Percentiles rank a stretch among this genome's conserved stretches.
These are phyloP conservation scores for Giardia muris DNA, from an alignment of 208 protist genomes.

Conservation along the genomic window DNA sequence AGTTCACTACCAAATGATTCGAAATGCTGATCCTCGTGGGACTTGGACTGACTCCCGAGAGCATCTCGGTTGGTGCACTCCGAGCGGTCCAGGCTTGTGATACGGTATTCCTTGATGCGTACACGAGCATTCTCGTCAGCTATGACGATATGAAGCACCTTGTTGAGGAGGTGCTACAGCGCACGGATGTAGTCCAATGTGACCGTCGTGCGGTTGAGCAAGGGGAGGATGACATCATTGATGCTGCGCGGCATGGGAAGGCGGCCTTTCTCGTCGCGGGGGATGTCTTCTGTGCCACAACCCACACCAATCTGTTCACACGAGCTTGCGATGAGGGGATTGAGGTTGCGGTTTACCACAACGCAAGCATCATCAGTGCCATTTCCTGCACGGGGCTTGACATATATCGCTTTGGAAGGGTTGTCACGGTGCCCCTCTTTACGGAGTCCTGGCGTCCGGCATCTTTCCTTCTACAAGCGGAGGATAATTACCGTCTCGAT, in stretches of 20 bases:
- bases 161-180: constrained; percentile 58
- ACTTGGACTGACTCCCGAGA: not conserved
- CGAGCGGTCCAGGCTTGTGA: not conserved
- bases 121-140: not conserved
- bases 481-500: constrained; percentile 62
- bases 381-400: constrained; percentile 85
- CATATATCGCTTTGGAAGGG: constrained; percentile 91
- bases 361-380: constrained; percentile 96
- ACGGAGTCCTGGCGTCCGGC: constrained; percentile 83
- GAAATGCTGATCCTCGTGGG: constrained; percentile 18
- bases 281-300: constrained; percentile 95
- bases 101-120: constrained; percentile 16
- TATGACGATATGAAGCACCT: constrained; percentile 16
- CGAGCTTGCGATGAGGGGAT: constrained; percentile 68
- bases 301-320: constrained; percentile 87
- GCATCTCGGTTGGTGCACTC: not conserved
- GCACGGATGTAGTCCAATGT: constrained; percentile 67
- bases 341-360: constrained; percentile 71
- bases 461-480: constrained; percentile 81
- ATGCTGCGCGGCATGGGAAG: constrained; percentile 54
- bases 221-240: constrained; percentile 64
- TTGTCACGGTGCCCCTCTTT: constrained; percentile 80
- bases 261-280: constrained; percentile 92
- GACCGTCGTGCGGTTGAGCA: constrained; percentile 81
- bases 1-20: too few species aligned